These are phyloP conservation scores for Wallacemonas collosoma DNA, from an alignment of 208 protist genomes.

Conservation along the genomic window DNA sequence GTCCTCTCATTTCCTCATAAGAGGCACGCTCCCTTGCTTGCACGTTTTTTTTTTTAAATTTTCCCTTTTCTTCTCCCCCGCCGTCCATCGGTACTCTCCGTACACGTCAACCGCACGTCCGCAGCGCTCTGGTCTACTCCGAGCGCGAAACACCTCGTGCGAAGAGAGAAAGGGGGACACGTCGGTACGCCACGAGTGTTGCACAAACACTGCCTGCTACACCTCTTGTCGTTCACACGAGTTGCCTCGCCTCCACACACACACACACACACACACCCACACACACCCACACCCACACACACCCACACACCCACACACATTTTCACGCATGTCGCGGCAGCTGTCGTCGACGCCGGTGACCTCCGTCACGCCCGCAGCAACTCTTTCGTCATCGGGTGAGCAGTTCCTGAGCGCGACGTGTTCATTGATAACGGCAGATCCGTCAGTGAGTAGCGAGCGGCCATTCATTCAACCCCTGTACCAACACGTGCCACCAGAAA, in stretches of 20 bases:
- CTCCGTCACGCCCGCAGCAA: too few species aligned
- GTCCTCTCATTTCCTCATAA: too few species aligned
- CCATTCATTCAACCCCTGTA: neutral
- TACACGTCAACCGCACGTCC: too few species aligned
- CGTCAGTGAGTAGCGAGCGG: neutral
- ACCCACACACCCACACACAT: neutral
- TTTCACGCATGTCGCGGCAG: too few species aligned
- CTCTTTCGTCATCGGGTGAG: neutral
- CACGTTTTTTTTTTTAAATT: neutral
- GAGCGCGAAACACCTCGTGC: too few species aligned
- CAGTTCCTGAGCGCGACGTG: neutral
- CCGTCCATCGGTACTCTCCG: too few species aligned
- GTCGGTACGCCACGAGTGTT: neutral
- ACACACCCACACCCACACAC: neutral
- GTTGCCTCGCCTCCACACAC: neutral
- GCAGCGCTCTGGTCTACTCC: too few species aligned
- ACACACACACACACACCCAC: neutral
- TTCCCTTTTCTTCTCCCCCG: neutral
- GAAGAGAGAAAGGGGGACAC: neutral
- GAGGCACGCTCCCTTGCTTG: too few species aligned
- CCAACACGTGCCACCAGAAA: neutral
- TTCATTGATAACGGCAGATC: neutral
- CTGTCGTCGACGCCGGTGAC: too few species aligned
- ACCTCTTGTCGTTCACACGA: neutral
- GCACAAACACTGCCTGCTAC: neutral